phyloP scores from a whole-genome alignment of 2,329 filamentous ascomycete genomes.

The Trichoderma guizhouense region DNA sequence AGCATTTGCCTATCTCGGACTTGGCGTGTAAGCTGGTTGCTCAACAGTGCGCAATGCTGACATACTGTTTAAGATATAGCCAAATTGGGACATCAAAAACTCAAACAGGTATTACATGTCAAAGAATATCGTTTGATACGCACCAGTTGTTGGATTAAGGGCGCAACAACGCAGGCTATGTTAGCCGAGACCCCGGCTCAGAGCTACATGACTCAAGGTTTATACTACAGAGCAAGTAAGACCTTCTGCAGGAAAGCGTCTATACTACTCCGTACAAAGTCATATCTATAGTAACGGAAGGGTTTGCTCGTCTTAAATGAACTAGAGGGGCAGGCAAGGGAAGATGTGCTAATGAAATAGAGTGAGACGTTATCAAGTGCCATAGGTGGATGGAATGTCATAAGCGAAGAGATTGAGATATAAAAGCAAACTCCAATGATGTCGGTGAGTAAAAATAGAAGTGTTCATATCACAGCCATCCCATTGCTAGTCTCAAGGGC shows the following conservation, averaged over 20 bases:
- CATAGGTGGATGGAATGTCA: neutral
- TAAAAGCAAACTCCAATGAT: neutral
- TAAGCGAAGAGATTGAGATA: neutral
- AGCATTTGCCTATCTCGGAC: neutral
- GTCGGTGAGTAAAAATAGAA: neutral
- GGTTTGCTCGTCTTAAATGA: neutral
- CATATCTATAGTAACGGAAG: neutral
- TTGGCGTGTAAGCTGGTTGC: neutral
- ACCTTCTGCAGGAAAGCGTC: neutral
- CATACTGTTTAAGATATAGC: neutral
- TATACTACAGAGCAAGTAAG: neutral
- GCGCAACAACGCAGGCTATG: neutral
- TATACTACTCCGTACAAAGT: neutral
- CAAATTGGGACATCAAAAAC: neutral
- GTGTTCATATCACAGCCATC: neutral
- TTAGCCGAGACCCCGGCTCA: neutral
- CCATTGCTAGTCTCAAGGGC: neutral
- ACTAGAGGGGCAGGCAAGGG: neutral
- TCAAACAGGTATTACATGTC: neutral
- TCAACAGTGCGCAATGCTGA: neutral
- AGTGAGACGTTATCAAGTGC: neutral
- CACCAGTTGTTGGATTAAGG: neutral
- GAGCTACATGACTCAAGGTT: neutral
- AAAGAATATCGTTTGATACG: neutral
- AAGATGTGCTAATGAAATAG: neutral